phyloP scores from a whole-genome alignment of 768 basidiomycete genomes.

The Grammothele lineata region DNA sequence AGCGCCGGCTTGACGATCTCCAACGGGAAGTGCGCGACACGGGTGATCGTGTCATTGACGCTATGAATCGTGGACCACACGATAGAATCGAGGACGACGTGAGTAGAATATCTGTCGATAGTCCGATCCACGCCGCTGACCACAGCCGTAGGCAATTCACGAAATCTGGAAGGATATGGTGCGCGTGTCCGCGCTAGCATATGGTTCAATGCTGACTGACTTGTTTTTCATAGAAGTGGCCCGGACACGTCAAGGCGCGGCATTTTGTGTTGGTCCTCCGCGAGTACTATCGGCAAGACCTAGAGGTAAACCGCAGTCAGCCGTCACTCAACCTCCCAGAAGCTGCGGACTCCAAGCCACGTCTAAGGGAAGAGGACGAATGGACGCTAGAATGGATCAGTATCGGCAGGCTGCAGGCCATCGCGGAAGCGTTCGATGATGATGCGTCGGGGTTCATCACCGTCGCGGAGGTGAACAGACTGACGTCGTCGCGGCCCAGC shows the following conservation, averaged over 20 bases:
- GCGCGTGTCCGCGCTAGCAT: constrained; percentile 1
- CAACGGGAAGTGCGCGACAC: constrained; percentile 28
- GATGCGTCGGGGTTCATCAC: constrained; percentile 31
- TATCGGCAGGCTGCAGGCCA: constrained; percentile 18
- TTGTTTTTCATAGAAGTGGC: constrained; percentile 37
- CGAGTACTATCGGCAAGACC: constrained; percentile 30
- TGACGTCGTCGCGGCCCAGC: constrained; percentile 22
- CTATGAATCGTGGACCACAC: constrained; percentile 37
- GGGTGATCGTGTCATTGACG: constrained; percentile 35
- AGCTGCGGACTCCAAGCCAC: too few species aligned
- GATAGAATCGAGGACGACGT: constrained; percentile 39
- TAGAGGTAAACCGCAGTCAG: too few species aligned
- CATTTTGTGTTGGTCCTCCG: constrained; percentile 43
- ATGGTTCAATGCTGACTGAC: neutral
- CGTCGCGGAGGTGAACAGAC: constrained; percentile 29
- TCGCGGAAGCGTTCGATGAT: constrained; percentile 31
- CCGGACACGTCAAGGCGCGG: constrained; percentile 46
- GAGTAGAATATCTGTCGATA: constrained; percentile 14
- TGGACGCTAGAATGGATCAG: constrained; percentile 26
- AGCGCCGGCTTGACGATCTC: constrained; percentile 33
- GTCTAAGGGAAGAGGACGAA: constrained; percentile 11
- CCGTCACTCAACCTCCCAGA: constrained; percentile 9
- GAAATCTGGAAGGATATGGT: constrained; percentile 54
- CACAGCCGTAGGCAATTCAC: constrained; percentile 37
- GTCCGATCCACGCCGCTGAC: neutral